Evolutionary conservation across 2,329 filamentous ascomycete genomes (phyloP).

Genomic region (Pyrenochaeta sp.): DNA sequence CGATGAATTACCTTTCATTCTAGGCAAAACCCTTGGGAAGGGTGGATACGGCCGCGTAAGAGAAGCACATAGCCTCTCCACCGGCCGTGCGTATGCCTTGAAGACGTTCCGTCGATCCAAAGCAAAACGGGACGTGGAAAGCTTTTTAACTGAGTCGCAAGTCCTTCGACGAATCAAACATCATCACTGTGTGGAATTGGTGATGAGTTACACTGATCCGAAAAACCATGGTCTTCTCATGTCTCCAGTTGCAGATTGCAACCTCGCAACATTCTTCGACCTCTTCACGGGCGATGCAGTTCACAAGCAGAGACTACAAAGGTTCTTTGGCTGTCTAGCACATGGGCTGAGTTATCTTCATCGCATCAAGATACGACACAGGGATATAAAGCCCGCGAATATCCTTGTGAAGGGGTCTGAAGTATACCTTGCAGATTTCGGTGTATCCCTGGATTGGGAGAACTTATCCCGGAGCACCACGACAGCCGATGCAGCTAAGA

Average conservation of each 20-base stretch:
- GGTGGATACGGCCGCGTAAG: background rate
- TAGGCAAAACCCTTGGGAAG: background rate
- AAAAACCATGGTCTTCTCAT: slow-evolving; percentile 35
- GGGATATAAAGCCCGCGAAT: slow-evolving; percentile 44
- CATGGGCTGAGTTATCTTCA: slow-evolving; percentile 22
- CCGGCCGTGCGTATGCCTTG: background rate
- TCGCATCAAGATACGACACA: slow-evolving; percentile 29
- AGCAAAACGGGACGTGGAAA: background rate
- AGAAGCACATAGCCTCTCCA: background rate
- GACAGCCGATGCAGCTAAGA: background rate
- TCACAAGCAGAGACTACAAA: background rate
- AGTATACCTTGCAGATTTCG: slow-evolving; percentile 14
- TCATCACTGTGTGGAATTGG: slow-evolving; percentile 13
- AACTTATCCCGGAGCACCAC: slow-evolving; percentile 4
- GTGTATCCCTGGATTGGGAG: slow-evolving; percentile 10
- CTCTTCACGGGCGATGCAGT: background rate
- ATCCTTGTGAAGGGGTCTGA: slow-evolving; percentile 16
- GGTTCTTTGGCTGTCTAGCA: slow-evolving; percentile 31
- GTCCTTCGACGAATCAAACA: slow-evolving; percentile 1
- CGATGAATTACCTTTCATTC: background rate
- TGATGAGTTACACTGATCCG: slow-evolving; percentile 33
- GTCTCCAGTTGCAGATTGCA: slow-evolving; percentile 22
- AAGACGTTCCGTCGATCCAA: background rate
- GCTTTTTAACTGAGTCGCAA: background rate
- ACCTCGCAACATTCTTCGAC: slow-evolving; percentile 7